Base-by-base conservation (phyloP, 2,329 filamentous ascomycete species). In the Ceratocystis destructans region DNA sequence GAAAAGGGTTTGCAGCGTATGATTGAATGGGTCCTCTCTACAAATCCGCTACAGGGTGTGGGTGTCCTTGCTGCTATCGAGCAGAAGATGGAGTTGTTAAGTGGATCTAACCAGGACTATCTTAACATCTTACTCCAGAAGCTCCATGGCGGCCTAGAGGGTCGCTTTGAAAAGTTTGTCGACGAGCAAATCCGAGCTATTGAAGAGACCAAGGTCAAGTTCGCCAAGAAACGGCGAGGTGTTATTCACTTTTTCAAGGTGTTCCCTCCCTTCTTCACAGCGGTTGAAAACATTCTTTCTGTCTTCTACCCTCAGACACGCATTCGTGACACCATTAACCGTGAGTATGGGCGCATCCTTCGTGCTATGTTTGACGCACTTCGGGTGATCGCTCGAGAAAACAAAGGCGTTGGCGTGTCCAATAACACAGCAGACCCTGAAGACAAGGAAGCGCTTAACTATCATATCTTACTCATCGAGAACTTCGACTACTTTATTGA, bases 401-500 rank as follows among this genome's bases (percentile, higher is more conserved):
- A 81, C 73, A 85, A 78, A 33, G 79, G 76, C 67, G 80, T 77
- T 28, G 75, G 77, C 12, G 75, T 79, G 28, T 75, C 73, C 20
- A 75, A 71, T 66, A 77, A 77, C 55, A 74, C 77, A 12, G 78
- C 79, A 12, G 82, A 85, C 70, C 82, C 82, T 0, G 94, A 97
- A 74, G 94, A 97, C 73, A 97, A 99, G 77, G 92, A 96, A 75
- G 90, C 91, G 4, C 83, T 99, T 68, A 97, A 97, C 77, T 96
- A 96, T 77, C 92, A 97, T 75, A 96, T 99, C 72, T 82, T 97
- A 44, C 82, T 97, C 65, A 97, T 99, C 71, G 93, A 99, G 76
- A 99, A 99, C 75, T 96, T 96, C 91, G 95, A 96, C 73, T 91
- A 96, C 76, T 97, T 96, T 76, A 80, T 94, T 10, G 92, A 97